Evolutionary conservation across 257 asterid genomes (phyloP), one percentile per base, ranked within the genome.

Genomic region (Salvia miltiorrhiza): DNA sequence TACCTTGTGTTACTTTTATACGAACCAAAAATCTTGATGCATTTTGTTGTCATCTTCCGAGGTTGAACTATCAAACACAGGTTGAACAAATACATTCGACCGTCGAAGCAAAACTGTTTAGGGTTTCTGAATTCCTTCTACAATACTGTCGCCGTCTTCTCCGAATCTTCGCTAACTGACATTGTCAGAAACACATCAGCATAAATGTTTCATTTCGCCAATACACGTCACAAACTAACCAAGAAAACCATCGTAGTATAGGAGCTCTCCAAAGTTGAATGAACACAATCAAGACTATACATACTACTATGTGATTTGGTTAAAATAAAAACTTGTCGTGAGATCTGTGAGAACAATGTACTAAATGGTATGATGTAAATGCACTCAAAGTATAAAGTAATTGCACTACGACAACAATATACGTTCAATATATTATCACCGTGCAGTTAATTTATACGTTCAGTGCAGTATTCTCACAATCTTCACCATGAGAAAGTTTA

Each of bases 161-260:
- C 67, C 14, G 56, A 63, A 59, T 80, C 82, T 47, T 56, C 37
- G 14, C 63, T 45, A 32, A 7, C 85, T 80, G 75, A 39, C 4
- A 64, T 33, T 11, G 30, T 43, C 59, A 44, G 30, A 73, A 37
- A 24, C 16, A n/a, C 21, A 16, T 49, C 7, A 63, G 68, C 41
- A 24, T 2, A 55, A 47, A 5, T 45, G 20, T 20, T 24, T 52
- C 8, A 24, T 3, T 72, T 5, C 20, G 50, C 10, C 9, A 65
- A 9, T 9, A 20, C 1, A 4, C 4, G 58, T 21, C 20, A 48
- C 12, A 21, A 50, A 50, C 32, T 32, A 21, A 21, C 23, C 23
- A 49, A 49, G 14, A 49, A 49, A 6, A 49, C 28, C 26, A 49
- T 8, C 55, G 2, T 17, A 17, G 55, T 9, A 2, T 17, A 35